These are phyloP conservation scores for Oryza nivara DNA, from an alignment of 176 grass and related monocot species.

Conservation along the genomic window DNA sequence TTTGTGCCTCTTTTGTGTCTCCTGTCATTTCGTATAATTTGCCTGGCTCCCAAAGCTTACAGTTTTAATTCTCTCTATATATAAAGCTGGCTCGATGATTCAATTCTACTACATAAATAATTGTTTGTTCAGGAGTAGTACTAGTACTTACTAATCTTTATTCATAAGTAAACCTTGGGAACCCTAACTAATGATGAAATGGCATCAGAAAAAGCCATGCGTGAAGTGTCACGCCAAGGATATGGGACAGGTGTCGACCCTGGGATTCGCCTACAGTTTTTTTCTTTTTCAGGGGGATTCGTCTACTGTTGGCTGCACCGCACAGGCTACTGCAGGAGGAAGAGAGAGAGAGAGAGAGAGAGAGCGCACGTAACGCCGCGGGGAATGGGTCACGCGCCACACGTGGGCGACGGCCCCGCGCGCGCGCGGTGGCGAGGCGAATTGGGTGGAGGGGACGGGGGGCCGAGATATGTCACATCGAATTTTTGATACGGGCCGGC, in stretches of 20 bases:
- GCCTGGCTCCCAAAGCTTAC: too few relatives aligned
- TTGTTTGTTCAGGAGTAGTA: neutral
- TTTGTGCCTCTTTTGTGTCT: neutral
- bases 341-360: too few relatives aligned
- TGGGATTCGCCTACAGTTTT: neutral
- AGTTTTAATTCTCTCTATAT: neutral
- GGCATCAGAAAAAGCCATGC: neutral
- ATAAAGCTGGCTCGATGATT: neutral
- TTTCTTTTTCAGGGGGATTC: neutral
- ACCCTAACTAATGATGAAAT: neutral
- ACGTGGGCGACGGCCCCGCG: neutral
- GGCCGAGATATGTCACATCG: slow-evolving; percentile 24
- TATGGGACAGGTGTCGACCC: neutral
- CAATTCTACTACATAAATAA: slow-evolving; percentile 2
- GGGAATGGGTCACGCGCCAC: neutral
- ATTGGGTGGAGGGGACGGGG: neutral
- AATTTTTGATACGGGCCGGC: slow-evolving; percentile 1
- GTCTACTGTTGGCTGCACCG: neutral
- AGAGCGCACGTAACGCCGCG: too few relatives aligned
- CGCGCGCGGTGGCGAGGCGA: neutral
- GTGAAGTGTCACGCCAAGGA: neutral
- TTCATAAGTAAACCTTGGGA: neutral
- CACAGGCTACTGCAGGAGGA: neutral
- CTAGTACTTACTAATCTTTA: neutral
- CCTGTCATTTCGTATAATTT: neutral